Conservation (phyloP, 805 yeast species). For the Pichia pseudocactophila region DNA sequence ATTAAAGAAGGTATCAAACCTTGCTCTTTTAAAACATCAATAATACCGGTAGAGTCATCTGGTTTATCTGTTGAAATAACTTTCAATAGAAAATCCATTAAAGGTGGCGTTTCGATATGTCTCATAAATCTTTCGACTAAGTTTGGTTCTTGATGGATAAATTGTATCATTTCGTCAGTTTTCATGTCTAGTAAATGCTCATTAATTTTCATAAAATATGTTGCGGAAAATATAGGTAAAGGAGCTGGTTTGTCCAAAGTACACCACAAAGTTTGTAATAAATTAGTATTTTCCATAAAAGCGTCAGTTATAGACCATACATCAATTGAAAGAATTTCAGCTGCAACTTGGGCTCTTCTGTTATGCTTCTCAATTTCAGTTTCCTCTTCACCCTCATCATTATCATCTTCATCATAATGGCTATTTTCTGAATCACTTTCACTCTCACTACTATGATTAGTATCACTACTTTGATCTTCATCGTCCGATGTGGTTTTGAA, state of each 20-base stretch:
- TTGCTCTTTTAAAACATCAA: constrained; percentile 67
- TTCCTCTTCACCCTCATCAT: constrained; percentile 25
- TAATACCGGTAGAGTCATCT: constrained; percentile 79
- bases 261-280: constrained; percentile 70
- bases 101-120: constrained; percentile 86
- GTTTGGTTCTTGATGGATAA: constrained; percentile 56
- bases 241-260: constrained; percentile 62
- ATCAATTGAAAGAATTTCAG: constrained; percentile 84
- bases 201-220: constrained; percentile 84
- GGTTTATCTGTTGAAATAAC: constrained; percentile 90
- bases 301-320: constrained; percentile 92
- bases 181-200: constrained; percentile 87
- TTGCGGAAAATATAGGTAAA: constrained; percentile 66
- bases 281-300: constrained; percentile 62
- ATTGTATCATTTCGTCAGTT: constrained; percentile 67
- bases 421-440: constrained; percentile 16
- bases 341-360: constrained; percentile 57
- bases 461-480: not conserved
- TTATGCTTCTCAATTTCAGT: constrained; percentile 28
- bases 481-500: not conserved
- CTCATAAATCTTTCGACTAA: constrained; percentile 73
- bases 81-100: constrained; percentile 86
- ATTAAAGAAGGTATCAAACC: constrained; percentile 64
- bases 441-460: constrained; percentile 10
- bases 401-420: constrained; percentile 20